Base-by-base conservation (phyloP, 116 monocot genomes). In the Trichopus zeylanicus region DNA sequence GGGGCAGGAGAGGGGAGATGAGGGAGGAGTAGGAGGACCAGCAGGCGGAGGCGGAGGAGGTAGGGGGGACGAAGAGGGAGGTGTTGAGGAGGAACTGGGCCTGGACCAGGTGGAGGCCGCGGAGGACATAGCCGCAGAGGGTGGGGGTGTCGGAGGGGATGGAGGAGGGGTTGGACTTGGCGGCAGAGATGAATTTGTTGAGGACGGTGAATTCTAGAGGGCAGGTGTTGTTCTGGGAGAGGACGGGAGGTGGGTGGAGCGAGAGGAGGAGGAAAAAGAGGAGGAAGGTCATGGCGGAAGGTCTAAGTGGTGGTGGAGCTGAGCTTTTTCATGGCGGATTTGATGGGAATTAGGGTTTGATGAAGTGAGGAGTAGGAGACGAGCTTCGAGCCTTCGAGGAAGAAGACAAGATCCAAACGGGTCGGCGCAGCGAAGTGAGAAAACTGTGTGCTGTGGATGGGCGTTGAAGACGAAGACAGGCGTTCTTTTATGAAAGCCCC, bases 11-110 rank as follows among this genome's bases (percentile, higher is more conserved):
- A 15, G 48, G 60, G 55, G 62, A 19, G 60, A 79, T 53, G 59
- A 67, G 1, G 51, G 54, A 37, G 28, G 57, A 37, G 68, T 74
- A 67, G 22, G 29, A 20, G 24, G 46, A 53, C 82, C 82, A 85
- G 68, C 89, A 89, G 49, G 86, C 31, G 58, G 73, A 20, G 31
- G 88, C 49, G 51, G 84, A 63, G 71, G 49, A 28, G 51, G 42
- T 42, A 5, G 89, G 71, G 26, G 83, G 83, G 55, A 78, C 56
- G 66, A 85, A 80, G 65, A 59, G 72, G 65, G 65, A 48, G 67
- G 64, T 26, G 30, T 73, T 61, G 22, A 55, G 72, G 60, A 86
- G 81, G 75, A 60, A 74, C 7, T 78, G 34, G 52, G 85, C 46
- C 37, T 69, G 69, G 55, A 73, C 67, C 15, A 92, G 73, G 63